Base-by-base conservation (phyloP, 192 early-diverging fungal species). In the Geranomyces michiganensis region DNA sequence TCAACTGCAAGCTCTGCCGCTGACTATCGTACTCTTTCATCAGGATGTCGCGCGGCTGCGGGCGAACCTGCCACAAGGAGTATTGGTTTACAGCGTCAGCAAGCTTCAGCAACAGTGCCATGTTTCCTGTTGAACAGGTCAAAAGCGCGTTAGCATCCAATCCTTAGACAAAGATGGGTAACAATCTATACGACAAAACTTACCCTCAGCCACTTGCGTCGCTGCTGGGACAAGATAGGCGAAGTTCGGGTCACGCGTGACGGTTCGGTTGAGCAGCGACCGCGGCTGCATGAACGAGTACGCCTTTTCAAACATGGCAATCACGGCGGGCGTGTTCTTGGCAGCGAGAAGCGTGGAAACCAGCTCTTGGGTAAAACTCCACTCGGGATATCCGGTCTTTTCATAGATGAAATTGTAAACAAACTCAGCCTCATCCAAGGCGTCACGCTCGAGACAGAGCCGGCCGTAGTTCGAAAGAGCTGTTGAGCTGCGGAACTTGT, bases 31-130 rank as follows among this genome's bases (percentile, higher is more conserved):
- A 60, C 58, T 60, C 58, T 19, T 19, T 17, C 3, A 60, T 7
- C 30, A 60, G 31, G 7, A 60, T 33, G 15, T 60, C 58, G 24
- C 58, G 58, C 24, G 58, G 58, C 29, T 60, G 58, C 31, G 21
- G 21, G 17, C 24, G 58, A 27, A 60, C 15, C 8, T 29, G 21
- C 15, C 17, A 60, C 21, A 60, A 19, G 26, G 15, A 19, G 58
- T 31, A 29, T 8, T 27, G 31, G 29, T 29, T 6, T 29, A 29
- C 29, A 9, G 29, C 58, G 22, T 33, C 21, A 19, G 17, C 4
- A 2, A 60, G 31, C 30, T 60, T 27, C 17, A 60, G 31, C 29
- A 60, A 33, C 26, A 60, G 19, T 8, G 58, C 58, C 58, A 60
- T 29, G 58, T 60, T 60, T 8, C 58, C 58, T 41, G 36, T 10